Evolutionary conservation across 768 basidiomycete genomes (phyloP).

Genomic region (Sarcodon aspratus): DNA sequence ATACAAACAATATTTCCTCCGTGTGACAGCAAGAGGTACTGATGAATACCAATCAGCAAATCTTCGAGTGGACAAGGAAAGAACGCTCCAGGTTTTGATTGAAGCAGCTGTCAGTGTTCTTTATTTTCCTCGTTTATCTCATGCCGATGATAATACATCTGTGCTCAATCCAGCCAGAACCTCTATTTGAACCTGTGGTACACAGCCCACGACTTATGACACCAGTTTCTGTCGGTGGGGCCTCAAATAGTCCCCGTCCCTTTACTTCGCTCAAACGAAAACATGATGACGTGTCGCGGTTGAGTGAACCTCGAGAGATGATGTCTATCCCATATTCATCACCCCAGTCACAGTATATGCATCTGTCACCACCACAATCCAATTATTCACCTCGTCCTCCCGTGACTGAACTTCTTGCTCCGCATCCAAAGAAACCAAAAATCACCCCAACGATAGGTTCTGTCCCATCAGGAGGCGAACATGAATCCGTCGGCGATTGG

Average conservation of each 20-base stretch:
- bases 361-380: neutral
- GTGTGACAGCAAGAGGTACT: slow-evolving; percentile 42
- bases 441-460: no score
- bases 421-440: no score
- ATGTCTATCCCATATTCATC: neutral
- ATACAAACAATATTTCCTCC: slow-evolving; percentile 59
- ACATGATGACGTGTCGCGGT: neutral
- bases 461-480: no score
- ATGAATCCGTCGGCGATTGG: no score
- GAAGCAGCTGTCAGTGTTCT: slow-evolving; percentile 35
- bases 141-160: neutral
- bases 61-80: slow-evolving; percentile 38
- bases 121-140: neutral
- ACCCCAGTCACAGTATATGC: neutral
- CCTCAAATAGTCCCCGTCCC: neutral
- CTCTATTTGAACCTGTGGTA: neutral
- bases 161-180: slow-evolving; percentile 2
- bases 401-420: no score
- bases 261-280: neutral
- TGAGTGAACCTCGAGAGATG: neutral
- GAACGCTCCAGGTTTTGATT: slow-evolving; percentile 46
- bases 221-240: slow-evolving; percentile 7
- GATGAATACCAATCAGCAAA: slow-evolving; percentile 45
- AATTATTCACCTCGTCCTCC: neutral
- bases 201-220: slow-evolving; percentile 3